A percentile compares a stretch with the other conserved stretches of the same genome.
Conservation (phyloP, 148 eudicot genomes). For the Tetragonia tetragonoides region DNA sequence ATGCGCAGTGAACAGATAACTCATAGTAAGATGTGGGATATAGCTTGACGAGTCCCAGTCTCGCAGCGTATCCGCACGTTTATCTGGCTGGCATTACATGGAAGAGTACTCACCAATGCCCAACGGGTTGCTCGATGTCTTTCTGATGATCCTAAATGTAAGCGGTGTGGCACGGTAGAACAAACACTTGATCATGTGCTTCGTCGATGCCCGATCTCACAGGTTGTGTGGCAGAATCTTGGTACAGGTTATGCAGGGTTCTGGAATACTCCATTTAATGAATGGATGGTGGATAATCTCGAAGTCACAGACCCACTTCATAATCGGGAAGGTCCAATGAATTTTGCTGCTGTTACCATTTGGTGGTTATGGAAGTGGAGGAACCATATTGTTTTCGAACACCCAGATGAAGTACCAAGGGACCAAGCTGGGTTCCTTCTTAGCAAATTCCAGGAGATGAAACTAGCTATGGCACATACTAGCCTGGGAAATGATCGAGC, state of each 20-base stretch:
- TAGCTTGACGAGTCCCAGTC: background rate
- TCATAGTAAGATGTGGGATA: background rate
- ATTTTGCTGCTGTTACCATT: background rate
- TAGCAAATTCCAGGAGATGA: background rate
- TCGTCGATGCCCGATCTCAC: background rate
- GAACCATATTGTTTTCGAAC: background rate
- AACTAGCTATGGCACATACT: background rate
- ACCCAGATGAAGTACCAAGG: background rate
- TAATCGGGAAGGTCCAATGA: background rate
- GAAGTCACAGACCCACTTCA: background rate
- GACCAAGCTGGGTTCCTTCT: background rate
- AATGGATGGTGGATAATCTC: background rate
- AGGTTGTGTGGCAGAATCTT: background rate
- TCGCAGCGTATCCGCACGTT: background rate
- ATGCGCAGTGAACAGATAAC: background rate
- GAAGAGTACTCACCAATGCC: background rate
- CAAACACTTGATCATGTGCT: background rate
- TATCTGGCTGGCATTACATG: background rate
- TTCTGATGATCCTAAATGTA: background rate
- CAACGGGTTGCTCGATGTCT: background rate
- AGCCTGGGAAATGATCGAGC: too few relatives aligned
- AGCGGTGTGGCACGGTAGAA: background rate
- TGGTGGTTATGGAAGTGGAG: constrained; percentile 4
- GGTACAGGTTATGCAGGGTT: background rate
- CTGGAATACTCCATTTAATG: background rate